Base-by-base conservation (phyloP, 805 yeast genomes). In the Ogataea henricii region DNA sequence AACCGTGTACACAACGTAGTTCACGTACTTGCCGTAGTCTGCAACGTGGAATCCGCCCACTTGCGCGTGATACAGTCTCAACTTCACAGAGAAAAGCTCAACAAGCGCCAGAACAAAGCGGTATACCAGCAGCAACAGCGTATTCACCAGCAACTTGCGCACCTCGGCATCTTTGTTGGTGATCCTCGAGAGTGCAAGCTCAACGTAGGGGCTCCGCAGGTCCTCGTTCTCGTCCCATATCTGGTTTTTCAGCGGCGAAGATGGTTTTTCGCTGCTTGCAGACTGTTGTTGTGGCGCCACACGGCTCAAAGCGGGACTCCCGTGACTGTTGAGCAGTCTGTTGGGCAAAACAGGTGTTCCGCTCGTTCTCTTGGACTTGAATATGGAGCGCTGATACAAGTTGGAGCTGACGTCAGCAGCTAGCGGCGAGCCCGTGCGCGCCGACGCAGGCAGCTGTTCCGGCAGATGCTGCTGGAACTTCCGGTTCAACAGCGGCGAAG, bases 161-260 rank as follows among this genome's bases (percentile, higher is more conserved):
- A 68, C 55, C 52, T 71, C 72, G 5, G 54, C 33, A 44, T 74
- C 76, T 49, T 68, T 68, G 53, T 74, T 73, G 2, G 70, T 66
- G 49, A 77, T 78, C 29, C 83, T 57, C 4, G 64, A 39, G 44
- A 77, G 60, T 1, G 83, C 83, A 30, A 69, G 61, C 41, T 62
- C 64, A 48, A 78, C 69, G 40, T 73, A 67, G 2, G 80, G 79
- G 50, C 68, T 71, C 16, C 50, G 48, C n/a, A 57, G 46, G 8
- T 38, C 50, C 16, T 46, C 49, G 13, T 42, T 47, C 13, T 46
- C 51, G 37, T 40, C 33, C 25, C 25, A 32, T 33, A 39, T 39
- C 22, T 39, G 42, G 25, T 26, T 25, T 13, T 39, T 39, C 12
- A 39, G 35, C 2, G 45, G 43, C 13, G 25, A 29, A 17, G 33